Percentiles rank a stretch among this genome's conserved stretches.
Conservation (phyloP, 495 filamentous ascomycete species). For the Penicillium bialowiezense region DNA sequence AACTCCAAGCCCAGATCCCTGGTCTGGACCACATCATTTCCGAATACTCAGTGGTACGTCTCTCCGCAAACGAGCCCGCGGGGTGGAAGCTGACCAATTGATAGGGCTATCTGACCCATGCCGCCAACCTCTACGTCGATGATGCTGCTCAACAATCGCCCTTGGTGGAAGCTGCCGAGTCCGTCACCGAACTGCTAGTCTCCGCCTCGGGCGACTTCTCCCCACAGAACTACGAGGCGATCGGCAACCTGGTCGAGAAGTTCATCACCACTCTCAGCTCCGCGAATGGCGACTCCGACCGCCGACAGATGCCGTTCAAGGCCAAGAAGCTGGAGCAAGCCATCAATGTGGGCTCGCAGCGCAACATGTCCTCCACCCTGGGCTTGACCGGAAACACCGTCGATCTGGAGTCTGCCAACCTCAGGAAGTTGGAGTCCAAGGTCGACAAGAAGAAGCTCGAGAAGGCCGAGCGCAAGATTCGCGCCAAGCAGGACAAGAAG, state of each 20-base stretch:
- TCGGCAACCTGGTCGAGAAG: constrained; percentile 82
- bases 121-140: constrained; percentile 74
- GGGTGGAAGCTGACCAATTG: constrained; percentile 9
- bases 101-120: constrained; percentile 87
- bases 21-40: constrained; percentile 86
- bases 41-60: constrained; percentile 75
- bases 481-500: constrained; percentile 98
- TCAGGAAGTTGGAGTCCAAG: constrained; percentile 90
- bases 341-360: constrained; percentile 89
- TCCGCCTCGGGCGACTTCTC: constrained; percentile 84
- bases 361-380: constrained; percentile 92
- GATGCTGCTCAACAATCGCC: constrained; percentile 69
- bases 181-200: constrained; percentile 79
- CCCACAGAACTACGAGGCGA: constrained; percentile 65
- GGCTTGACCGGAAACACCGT: constrained; percentile 80
- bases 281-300: constrained; percentile 71
- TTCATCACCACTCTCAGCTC: constrained; percentile 80
- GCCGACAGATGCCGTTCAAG: constrained; percentile 63
- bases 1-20: constrained; percentile 83
- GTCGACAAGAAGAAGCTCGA: constrained; percentile 99
- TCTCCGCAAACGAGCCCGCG: constrained; percentile 1
- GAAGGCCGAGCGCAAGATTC: constrained; percentile 97
- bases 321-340: constrained; percentile 90
- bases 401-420: constrained; percentile 89
- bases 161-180: constrained; percentile 76